These are phyloP conservation scores for Polychaeton citri DNA, from an alignment of 2,329 filamentous ascomycete genomes.

Conservation along the genomic window DNA sequence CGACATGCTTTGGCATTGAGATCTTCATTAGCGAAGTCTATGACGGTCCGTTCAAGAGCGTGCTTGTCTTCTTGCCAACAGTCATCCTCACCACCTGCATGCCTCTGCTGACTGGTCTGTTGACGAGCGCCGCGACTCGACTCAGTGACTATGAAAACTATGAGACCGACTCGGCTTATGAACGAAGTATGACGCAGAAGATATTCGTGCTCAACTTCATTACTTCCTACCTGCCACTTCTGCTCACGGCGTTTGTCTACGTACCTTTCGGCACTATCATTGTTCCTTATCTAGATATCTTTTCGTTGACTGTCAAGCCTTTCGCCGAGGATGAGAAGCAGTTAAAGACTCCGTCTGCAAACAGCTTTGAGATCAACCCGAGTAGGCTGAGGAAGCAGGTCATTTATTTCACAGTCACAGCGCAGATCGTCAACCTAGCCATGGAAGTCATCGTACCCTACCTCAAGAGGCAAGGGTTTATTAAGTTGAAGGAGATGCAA, in stretches of 20 bases:
- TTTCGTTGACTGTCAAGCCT: slow-evolving; percentile 58
- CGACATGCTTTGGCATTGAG: slow-evolving; percentile 79
- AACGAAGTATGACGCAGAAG: slow-evolving; percentile 77
- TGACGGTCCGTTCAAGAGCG: slow-evolving; percentile 70
- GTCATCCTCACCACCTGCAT: slow-evolving; percentile 71
- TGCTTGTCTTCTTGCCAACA: slow-evolving; percentile 80
- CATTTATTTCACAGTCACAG: slow-evolving; percentile 91
- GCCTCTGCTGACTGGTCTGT: slow-evolving; percentile 60
- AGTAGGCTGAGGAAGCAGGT: slow-evolving; percentile 76
- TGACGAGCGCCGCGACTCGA: slow-evolving; percentile 63
- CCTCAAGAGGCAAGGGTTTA: slow-evolving; percentile 62
- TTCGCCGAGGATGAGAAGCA: slow-evolving; percentile 66
- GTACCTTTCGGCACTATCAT: slow-evolving; percentile 79
- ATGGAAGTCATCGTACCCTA: slow-evolving; percentile 79
- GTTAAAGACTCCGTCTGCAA: slow-evolving; percentile 36
- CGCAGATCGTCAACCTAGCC: slow-evolving; percentile 75
- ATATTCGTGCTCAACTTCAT: slow-evolving; percentile 95
- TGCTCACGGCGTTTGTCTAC: slow-evolving; percentile 87
- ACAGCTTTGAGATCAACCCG: slow-evolving; percentile 64
- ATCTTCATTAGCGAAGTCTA: slow-evolving; percentile 95
- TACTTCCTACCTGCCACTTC: slow-evolving; percentile 83
- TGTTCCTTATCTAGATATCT: slow-evolving; percentile 74
- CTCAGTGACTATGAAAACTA: slow-evolving; percentile 86
- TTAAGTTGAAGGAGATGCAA: slow-evolving; percentile 67
- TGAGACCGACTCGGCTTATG: slow-evolving; percentile 70